These are phyloP conservation scores for Entomortierella beljakovae DNA, from an alignment of 192 early-diverging fungal species.

Conservation along the genomic window DNA sequence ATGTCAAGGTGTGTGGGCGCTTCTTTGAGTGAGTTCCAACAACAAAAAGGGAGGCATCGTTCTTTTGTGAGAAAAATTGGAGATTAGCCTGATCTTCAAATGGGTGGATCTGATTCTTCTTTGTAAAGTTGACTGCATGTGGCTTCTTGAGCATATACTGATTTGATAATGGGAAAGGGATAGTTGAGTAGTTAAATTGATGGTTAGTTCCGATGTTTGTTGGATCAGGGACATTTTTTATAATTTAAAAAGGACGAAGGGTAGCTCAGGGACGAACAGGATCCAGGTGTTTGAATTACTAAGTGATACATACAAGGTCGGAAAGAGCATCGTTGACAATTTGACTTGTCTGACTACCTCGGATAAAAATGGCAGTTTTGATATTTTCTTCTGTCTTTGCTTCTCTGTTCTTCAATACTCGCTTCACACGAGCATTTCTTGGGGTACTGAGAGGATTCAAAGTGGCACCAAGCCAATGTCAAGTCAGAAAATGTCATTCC, in stretches of 20 bases:
- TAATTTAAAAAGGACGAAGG: too few relatives aligned
- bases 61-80: constrained; percentile 96
- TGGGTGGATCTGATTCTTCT: constrained; percentile 96
- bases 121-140: constrained; percentile 87
- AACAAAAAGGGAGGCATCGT: constrained; percentile 92
- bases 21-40: constrained; percentile 96
- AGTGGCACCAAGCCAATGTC: not conserved
- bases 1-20: constrained; percentile 92
- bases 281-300: too few relatives aligned
- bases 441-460: constrained; percentile 69
- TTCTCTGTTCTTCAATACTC: constrained; percentile 88
- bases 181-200: not conserved
- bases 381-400: constrained; percentile 91
- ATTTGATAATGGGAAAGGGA: not conserved
- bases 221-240: too few relatives aligned
- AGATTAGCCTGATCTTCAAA: constrained; percentile 94
- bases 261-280: too few relatives aligned
- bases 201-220: too few relatives aligned
- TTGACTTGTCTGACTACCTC: constrained; percentile 88
- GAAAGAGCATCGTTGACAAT: constrained; percentile 85
- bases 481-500: not conserved
- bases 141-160: constrained; percentile 92
- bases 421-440: constrained; percentile 89
- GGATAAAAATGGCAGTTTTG: constrained; percentile 92
- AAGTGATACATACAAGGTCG: constrained; percentile 78